Evolutionary conservation across 2,329 filamentous ascomycete genomes (phyloP).

Genomic region (Aspergillus jensenii): DNA sequence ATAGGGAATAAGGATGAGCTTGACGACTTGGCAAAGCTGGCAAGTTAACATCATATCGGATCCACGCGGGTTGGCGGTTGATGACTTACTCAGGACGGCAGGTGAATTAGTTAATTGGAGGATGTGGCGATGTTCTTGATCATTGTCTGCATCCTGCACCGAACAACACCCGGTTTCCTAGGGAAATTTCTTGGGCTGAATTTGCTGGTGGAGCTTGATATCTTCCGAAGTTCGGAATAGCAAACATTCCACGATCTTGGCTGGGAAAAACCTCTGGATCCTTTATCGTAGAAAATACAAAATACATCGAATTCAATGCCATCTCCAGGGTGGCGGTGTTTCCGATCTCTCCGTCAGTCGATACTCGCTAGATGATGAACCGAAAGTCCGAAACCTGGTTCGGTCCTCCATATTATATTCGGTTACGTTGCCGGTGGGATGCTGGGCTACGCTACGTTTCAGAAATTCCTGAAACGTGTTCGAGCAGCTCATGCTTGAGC

Average conservation of each 20-base stretch:
- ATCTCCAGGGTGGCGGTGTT: not conserved
- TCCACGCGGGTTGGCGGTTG: not conserved
- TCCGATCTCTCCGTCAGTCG: not conserved
- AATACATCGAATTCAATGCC: too few relatives aligned
- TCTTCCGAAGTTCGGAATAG: not conserved
- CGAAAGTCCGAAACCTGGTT: not conserved
- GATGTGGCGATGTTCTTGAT: not conserved
- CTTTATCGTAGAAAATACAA: too few relatives aligned
- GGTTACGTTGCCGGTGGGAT: not conserved
- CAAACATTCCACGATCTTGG: not conserved
- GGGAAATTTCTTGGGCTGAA: not conserved
- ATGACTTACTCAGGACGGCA: too few relatives aligned
- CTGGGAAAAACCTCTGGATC: too few relatives aligned
- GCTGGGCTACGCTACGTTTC: not conserved
- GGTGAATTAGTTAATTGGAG: not conserved
- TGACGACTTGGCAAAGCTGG: conserved; percentile 5
- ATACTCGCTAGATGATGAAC: not conserved
- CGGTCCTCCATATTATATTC: not conserved
- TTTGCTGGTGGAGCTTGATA: not conserved
- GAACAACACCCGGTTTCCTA: not conserved
- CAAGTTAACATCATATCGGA: not conserved
- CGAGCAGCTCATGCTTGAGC: not conserved
- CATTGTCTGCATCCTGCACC: not conserved
- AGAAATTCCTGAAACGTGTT: not conserved
- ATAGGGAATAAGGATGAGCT: not conserved